Base-by-base conservation (phyloP, 2,329 filamentous ascomycete species). In the Aureobasidium subglaciale region DNA sequence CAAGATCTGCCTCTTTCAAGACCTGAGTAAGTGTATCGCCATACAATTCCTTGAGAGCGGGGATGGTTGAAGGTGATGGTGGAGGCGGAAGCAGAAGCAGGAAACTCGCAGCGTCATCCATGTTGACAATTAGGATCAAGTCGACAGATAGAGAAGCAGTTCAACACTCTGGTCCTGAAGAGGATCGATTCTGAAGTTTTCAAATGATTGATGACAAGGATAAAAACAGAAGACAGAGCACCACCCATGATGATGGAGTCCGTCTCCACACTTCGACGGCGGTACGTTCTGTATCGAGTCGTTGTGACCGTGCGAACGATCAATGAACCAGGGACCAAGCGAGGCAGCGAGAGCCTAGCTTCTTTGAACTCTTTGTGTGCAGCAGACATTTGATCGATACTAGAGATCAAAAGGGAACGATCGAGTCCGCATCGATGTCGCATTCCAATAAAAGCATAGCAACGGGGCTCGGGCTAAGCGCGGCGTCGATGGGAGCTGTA, bases 81-180 rank as follows among this genome's bases (percentile, higher is more conserved):
- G 70, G 63, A 29, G 75, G 74, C 24, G 75, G 74, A 9, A 78
- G 70, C 40, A 78, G 65, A 32, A 77, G 65, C 41, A 78, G 64
- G 52, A 67, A 69, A 18, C 65, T 64, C 25, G 65, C 60, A 48
- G 63, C 62, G 18, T 62, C 65, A 18, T 45, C 35, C 41, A 55
- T 42, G n/a, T 30, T 52, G 34, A 10, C 25, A 5, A 1, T 22
- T 8, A 9, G 30, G 11, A 49, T 3, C 11, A 25, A 8, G 9
- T 10, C 10, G 32, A 15, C 9, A n/a, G 13, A 38, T 6, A 1
- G 24, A 38, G 2, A 9, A 29, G 11, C 4, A n/a, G n/a, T n/a
- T n/a, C 6, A 11, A 32, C 5, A 45, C 5, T 16, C 4, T 16
- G 22, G 22, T 9, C 2, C 1, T n/a, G 40, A 35, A 5, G 1